Evolutionary conservation across 2,329 filamentous ascomycete species (phyloP).

Genomic region (Pseudonectria foliicola): DNA sequence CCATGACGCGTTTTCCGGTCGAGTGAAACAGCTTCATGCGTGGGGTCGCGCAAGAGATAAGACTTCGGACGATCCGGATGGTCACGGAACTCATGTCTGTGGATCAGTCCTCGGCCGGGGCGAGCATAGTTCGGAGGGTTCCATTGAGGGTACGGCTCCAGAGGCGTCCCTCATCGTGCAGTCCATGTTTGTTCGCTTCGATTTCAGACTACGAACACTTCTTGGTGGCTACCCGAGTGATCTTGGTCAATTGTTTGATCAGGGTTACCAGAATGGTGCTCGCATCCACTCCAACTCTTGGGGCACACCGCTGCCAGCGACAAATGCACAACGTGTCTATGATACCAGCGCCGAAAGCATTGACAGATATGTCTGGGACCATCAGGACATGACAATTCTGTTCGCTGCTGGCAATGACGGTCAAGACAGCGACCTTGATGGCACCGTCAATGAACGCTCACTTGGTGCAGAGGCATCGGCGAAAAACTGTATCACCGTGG

Average conservation of each 20-base stretch:
- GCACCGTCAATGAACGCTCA: neutral
- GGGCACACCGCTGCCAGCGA: slow-evolving; percentile 1
- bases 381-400: neutral
- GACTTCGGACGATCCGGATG: neutral
- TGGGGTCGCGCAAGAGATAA: neutral
- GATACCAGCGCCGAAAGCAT: neutral
- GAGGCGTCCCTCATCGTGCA: slow-evolving; percentile 1
- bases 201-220: neutral
- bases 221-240: neutral
- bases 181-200: neutral
- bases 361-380: neutral
- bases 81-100: slow-evolving; percentile 2
- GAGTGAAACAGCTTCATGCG: neutral
- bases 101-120: slow-evolving; percentile 1
- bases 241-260: neutral
- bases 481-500: slow-evolving; percentile 3
- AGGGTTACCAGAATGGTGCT: neutral
- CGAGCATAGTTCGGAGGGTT: neutral
- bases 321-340: neutral
- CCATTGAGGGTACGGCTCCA: slow-evolving; percentile 1
- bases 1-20: neutral
- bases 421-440: neutral
- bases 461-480: neutral
- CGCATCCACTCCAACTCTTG: slow-evolving; percentile 4
- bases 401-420: slow-evolving; percentile 5